A percentile compares a stretch with the other conserved stretches of the same genome.
Conservation (phyloP, 108 stramenopile species). For the Tribonema minus region DNA sequence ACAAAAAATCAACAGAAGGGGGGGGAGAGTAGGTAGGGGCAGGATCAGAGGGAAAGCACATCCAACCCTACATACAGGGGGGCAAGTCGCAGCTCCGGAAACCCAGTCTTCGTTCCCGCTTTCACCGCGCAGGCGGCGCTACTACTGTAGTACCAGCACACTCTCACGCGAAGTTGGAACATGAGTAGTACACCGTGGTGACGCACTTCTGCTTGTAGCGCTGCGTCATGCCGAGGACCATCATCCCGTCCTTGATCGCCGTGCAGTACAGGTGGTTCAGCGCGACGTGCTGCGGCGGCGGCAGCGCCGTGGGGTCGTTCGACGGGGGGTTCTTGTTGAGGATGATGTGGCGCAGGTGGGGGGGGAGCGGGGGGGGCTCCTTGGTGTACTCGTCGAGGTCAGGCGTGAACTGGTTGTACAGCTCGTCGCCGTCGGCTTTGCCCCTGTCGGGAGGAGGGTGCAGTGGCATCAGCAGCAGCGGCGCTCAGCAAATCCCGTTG, state of each 20-base stretch:
- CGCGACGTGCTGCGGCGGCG: constrained; percentile 95
- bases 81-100: no score
- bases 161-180: no score
- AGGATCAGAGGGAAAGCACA: no score
- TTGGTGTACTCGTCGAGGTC: constrained; percentile 97
- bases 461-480: background rate
- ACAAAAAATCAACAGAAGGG: no score
- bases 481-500: background rate
- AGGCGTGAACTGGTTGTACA: constrained; percentile 79
- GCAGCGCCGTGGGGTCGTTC: constrained; percentile 82
- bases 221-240: constrained; percentile 96
- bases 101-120: no score
- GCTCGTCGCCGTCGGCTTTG: constrained; percentile 61
- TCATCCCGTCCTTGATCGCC: constrained; percentile 98
- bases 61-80: no score
- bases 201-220: constrained; percentile 91
- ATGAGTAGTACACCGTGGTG: constrained; percentile 89
- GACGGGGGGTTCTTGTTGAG: constrained; percentile 80
- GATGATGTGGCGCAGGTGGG: constrained; percentile 96
- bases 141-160: no score
- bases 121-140: no score
- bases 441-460: background rate
- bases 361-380: constrained; percentile 96
- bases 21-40: no score
- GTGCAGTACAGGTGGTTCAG: constrained; percentile 98